Evolutionary conservation across 345 rosid species (phyloP).

Genomic region (Iberis pinnata): DNA sequence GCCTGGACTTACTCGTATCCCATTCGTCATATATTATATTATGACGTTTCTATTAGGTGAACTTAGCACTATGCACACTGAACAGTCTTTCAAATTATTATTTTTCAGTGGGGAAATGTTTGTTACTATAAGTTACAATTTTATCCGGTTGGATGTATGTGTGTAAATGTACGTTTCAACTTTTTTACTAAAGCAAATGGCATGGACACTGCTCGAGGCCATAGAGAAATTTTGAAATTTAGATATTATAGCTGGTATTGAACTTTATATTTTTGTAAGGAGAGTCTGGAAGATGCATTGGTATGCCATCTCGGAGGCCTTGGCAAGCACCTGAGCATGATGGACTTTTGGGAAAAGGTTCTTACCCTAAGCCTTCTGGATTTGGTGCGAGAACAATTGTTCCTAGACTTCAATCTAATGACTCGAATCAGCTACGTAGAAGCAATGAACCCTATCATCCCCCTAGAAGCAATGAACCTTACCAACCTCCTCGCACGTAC

Average conservation of each 20-base stretch:
- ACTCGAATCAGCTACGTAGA: conserved; percentile 52
- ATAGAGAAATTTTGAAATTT: conserved; percentile 1
- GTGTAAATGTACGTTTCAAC: neutral
- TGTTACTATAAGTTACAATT: neutral
- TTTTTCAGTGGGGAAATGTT: neutral
- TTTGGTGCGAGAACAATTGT: conserved; percentile 50
- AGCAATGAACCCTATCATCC: conserved; percentile 87
- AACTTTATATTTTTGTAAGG: conserved; percentile 19
- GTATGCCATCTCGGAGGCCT: conserved; percentile 63
- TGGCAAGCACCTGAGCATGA: conserved; percentile 92
- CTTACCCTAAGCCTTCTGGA: conserved; percentile 79
- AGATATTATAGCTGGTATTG: conserved; percentile 9
- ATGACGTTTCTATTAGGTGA: conserved; percentile 7
- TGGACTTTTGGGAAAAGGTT: conserved; percentile 96
- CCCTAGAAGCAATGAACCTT: conserved; percentile 63
- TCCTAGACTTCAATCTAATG: conserved; percentile 58
- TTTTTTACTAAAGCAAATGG: neutral
- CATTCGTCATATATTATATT: conserved; percentile 16
- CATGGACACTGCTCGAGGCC: conserved; percentile 8
- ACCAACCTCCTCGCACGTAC: conserved; percentile 85
- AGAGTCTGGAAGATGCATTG: conserved; percentile 67
- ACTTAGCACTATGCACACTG: neutral
- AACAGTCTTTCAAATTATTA: conserved; percentile 2
- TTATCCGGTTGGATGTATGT: conserved; percentile 16
- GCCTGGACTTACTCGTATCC: conserved; percentile 7